phyloP scores from a whole-genome alignment of 2,329 filamentous ascomycete species.

The Penicillium griseofulvum region DNA sequence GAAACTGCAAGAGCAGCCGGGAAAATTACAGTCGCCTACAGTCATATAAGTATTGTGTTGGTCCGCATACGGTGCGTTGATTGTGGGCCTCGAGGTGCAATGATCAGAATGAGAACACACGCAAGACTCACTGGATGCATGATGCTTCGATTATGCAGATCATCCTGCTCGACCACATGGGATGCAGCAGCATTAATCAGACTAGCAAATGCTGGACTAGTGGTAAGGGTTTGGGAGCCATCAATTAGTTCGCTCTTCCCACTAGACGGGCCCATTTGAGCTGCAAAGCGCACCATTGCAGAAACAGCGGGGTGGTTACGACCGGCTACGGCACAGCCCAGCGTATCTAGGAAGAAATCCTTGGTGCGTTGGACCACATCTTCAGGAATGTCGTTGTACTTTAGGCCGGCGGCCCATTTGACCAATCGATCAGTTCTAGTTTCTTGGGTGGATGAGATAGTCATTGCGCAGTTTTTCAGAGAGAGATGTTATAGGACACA shows the following conservation, averaged over 20 bases:
- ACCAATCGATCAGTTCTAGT: conserved; percentile 24
- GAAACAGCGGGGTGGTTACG: conserved; percentile 28
- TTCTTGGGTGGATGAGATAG: neutral
- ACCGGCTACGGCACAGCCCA: conserved; percentile 33
- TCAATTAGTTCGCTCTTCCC: conserved; percentile 32
- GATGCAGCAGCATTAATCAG: conserved; percentile 32
- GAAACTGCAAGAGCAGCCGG: conserved; percentile 31
- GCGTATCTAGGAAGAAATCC: conserved; percentile 32
- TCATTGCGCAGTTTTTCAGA: neutral
- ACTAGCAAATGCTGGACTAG: conserved; percentile 31
- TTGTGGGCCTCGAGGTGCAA: neutral
- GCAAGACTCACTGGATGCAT: conserved; percentile 30
- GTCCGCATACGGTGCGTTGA: neutral
- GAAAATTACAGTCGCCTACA: conserved; percentile 31
- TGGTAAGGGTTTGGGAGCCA: conserved; percentile 19
- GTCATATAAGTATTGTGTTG: neutral
- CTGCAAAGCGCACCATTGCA: conserved; percentile 23
- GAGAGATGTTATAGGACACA: neutral
- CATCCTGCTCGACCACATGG: conserved; percentile 36
- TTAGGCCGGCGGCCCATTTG: conserved; percentile 20
- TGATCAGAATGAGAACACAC: neutral
- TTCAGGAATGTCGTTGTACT: conserved; percentile 23
- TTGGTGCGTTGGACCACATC: conserved; percentile 31
- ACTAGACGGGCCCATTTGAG: conserved; percentile 27
- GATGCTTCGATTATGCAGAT: conserved; percentile 35